phyloP scores from a whole-genome alignment of 345 rosid genomes.

The Litchi chinensis region DNA sequence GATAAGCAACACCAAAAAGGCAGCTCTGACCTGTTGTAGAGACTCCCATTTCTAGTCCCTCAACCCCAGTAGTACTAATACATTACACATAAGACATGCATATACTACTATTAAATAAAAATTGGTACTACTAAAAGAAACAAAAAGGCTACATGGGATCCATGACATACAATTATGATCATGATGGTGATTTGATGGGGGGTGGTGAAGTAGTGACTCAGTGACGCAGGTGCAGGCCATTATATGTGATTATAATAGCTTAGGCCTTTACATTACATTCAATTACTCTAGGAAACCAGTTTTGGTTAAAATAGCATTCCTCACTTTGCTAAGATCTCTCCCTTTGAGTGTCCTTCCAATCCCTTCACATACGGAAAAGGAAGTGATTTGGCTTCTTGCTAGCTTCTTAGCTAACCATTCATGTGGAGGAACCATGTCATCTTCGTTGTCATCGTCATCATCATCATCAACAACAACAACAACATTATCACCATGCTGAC shows the following conservation, averaged over 20 bases:
- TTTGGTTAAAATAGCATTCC: constrained; percentile 82
- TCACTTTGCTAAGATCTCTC: constrained; percentile 92
- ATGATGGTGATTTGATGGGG: constrained; percentile 35
- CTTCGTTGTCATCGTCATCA: constrained; percentile 40
- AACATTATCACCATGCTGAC: constrained; percentile 12
- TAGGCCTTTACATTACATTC: no score
- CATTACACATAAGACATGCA: neutral
- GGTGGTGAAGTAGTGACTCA: neutral
- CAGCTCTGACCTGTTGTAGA: constrained; percentile 26
- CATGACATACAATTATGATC: constrained; percentile 27
- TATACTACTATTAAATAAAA: neutral
- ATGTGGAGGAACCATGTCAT: constrained; percentile 80
- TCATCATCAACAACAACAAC: constrained; percentile 24
- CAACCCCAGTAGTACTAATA: neutral
- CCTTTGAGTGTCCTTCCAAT: constrained; percentile 96
- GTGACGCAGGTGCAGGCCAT: neutral
- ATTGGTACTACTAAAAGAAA: constrained; percentile 15
- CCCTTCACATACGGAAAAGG: constrained; percentile 91
- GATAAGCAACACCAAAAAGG: constrained; percentile 26
- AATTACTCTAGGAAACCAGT: constrained; percentile 86
- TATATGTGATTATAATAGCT: no score
- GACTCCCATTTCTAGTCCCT: constrained; percentile 1
- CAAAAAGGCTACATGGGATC: constrained; percentile 40
- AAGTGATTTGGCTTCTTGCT: constrained; percentile 76
- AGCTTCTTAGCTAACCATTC: constrained; percentile 92